These are phyloP conservation scores for Yarrowia deformans DNA, from an alignment of 805 yeast species.

Conservation along the genomic window DNA sequence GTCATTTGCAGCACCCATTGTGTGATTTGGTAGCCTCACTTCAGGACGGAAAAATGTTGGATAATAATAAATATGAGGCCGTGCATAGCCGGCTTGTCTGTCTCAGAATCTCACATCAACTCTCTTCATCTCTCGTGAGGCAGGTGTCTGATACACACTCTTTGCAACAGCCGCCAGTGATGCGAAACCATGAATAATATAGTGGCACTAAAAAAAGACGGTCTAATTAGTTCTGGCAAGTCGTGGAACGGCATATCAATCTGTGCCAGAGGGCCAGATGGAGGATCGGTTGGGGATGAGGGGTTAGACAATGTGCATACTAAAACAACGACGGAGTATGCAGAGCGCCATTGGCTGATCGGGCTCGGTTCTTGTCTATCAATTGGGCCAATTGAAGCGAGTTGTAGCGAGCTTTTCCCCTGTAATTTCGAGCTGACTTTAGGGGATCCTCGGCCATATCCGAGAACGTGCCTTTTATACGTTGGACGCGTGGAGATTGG, in stretches of 20 bases:
- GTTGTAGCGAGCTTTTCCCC: not conserved
- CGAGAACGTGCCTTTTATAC: not conserved
- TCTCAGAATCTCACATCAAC: not conserved
- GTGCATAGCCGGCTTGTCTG: constrained; percentile 12
- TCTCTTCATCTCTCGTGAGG: no score
- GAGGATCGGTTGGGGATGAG: not conserved
- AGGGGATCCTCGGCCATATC: not conserved
- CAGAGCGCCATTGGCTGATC: not conserved
- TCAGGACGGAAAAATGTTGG: not conserved
- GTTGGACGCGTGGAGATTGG: not conserved
- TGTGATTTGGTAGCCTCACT: not conserved
- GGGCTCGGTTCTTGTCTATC: not conserved
- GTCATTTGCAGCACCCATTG: not conserved
- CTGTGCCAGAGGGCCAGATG: not conserved
- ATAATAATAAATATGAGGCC: not conserved
- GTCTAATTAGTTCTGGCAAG: not conserved
- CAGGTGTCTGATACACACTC: no score
- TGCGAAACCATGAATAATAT: not conserved
- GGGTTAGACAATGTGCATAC: constrained; percentile 5
- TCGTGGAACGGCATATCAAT: constrained; percentile 1
- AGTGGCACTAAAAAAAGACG: not conserved
- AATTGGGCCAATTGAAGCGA: not conserved
- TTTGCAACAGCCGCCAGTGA: not conserved
- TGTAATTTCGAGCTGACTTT: no score
- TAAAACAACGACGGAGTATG: not conserved